Evolutionary conservation across 2,329 filamentous ascomycete species (phyloP).

Genomic region (Helminthosporium solani): DNA sequence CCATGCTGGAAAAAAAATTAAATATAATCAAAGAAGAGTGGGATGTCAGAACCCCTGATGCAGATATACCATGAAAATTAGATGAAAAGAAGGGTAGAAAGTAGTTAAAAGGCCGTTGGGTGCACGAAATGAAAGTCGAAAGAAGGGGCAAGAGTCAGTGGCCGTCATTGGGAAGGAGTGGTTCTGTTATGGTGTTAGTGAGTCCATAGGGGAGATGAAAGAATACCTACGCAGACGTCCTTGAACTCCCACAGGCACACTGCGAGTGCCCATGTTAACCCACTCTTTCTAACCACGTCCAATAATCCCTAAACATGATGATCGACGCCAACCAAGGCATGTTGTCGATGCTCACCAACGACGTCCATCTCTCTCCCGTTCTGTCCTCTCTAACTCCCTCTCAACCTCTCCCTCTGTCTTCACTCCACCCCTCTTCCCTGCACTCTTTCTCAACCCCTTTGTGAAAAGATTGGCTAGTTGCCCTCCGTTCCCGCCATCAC

Average conservation of each 20-base stretch:
- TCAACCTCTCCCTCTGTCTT: constrained; percentile 36
- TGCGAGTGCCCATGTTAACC: neutral
- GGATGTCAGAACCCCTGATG: neutral
- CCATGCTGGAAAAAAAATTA: no score
- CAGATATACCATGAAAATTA: neutral
- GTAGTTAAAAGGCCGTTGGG: neutral
- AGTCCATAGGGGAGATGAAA: no score
- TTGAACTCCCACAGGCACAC: neutral
- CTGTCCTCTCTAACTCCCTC: constrained; percentile 33
- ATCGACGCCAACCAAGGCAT: constrained; percentile 12
- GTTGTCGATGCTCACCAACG: constrained; percentile 13
- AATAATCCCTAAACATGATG: constrained; percentile 1
- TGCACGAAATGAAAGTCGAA: no score
- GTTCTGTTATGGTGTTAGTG: no score
- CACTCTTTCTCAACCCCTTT: constrained; percentile 34
- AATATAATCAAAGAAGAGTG: no score
- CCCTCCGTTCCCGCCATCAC: constrained; percentile 18
- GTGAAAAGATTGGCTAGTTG: constrained; percentile 34
- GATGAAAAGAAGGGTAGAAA: no score
- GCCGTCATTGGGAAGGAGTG: no score
- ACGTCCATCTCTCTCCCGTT: constrained; percentile 32
- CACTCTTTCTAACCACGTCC: neutral
- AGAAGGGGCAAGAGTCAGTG: no score
- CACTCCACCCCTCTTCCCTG: constrained; percentile 32
- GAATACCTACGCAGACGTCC: no score